A percentile compares a stretch with the other conserved stretches of the same genome.
phyloP scores from a whole-genome alignment of 768 basidiomycete genomes.

The Pleurotus eryngii region DNA sequence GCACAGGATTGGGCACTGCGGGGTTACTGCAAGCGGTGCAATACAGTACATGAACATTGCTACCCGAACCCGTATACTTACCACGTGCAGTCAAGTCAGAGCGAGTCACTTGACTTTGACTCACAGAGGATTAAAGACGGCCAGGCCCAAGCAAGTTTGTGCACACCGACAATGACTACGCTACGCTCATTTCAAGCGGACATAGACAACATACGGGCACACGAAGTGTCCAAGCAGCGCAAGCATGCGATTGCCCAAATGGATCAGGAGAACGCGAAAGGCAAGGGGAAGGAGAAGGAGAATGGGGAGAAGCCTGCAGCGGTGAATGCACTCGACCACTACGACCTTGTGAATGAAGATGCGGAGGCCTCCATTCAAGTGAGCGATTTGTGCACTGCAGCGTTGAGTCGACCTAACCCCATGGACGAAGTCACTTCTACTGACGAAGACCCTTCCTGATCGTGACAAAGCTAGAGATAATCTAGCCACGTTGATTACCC shows the following conservation, averaged over 20 bases:
- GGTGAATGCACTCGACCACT: conserved; percentile 23
- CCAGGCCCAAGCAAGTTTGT: conserved; percentile 18
- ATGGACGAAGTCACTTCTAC: conserved; percentile 37
- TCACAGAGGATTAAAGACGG: not conserved
- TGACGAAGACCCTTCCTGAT: conserved; percentile 38
- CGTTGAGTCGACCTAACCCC: conserved; percentile 1
- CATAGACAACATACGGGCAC: conserved; percentile 72
- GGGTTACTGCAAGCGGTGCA: not conserved
- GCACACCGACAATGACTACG: conserved; percentile 39
- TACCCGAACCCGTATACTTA: too few relatives aligned
- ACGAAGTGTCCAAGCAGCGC: conserved; percentile 65
- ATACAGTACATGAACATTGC: not conserved
- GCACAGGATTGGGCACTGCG: too few relatives aligned
- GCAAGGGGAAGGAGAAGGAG: conserved; percentile 42
- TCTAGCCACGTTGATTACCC: conserved; percentile 65
- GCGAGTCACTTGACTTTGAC: conserved; percentile 5
- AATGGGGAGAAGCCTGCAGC: conserved; percentile 19
- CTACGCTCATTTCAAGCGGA: conserved; percentile 67
- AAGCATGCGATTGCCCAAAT: conserved; percentile 23
- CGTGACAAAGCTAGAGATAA: conserved; percentile 59
- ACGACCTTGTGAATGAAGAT: conserved; percentile 24
- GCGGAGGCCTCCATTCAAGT: conserved; percentile 57
- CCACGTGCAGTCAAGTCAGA: not conserved
- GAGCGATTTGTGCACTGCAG: conserved; percentile 10
- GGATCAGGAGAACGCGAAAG: conserved; percentile 28